These are phyloP conservation scores for Tulasnella sp. DNA, from an alignment of 768 basidiomycete genomes.

Conservation along the genomic window DNA sequence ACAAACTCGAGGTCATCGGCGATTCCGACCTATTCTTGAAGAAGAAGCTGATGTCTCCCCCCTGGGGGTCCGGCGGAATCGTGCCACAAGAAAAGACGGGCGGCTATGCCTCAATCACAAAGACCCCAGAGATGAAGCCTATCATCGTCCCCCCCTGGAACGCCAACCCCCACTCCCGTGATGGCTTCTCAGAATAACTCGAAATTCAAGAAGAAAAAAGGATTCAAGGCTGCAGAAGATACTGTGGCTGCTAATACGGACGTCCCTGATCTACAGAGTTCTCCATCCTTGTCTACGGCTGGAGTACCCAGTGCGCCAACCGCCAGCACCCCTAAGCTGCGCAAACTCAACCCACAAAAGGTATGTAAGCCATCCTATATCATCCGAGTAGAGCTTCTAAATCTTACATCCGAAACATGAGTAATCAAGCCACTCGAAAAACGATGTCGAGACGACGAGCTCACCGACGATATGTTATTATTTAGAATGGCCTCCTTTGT, in stretches of 20 bases:
- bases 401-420: not conserved
- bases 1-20: not conserved
- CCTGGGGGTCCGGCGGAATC: not conserved
- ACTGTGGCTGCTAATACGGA: not conserved
- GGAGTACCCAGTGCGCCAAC: not conserved
- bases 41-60: not conserved
- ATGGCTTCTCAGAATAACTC: not conserved
- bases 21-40: not conserved
- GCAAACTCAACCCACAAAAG: too few relatives aligned
- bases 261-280: not conserved
- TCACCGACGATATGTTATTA: not conserved
- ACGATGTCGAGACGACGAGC: not conserved
- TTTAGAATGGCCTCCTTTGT: not conserved
- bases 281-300: not conserved
- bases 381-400: not conserved
- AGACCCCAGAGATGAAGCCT: not conserved
- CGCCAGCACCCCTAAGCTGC: too few relatives aligned
- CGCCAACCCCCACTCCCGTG: not conserved
- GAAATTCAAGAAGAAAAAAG: not conserved
- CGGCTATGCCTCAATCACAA: not conserved
- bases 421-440: not conserved
- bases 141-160: not conserved
- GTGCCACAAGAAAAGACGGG: not conserved
- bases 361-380: too few relatives aligned
- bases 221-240: not conserved